Evolutionary conservation across 192 early-diverging fungal genomes (phyloP).

Genomic region (Thoreauomyces humboldtii): DNA sequence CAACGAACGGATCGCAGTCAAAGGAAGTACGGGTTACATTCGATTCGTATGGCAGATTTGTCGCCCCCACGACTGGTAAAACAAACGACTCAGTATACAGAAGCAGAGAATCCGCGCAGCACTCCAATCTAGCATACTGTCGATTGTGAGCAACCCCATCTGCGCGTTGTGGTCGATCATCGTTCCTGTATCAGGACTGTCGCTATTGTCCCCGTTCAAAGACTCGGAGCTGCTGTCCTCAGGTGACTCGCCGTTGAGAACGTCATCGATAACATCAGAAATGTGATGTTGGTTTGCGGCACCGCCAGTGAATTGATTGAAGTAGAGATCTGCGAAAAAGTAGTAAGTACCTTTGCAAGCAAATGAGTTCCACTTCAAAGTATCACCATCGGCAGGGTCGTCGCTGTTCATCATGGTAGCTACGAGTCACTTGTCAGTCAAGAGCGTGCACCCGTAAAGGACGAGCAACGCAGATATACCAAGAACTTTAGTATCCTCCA

Average conservation of each 20-base stretch:
- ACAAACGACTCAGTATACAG: background rate
- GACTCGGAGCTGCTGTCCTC: constrained; percentile 28
- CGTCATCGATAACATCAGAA: background rate
- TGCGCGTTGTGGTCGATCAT: constrained; percentile 25
- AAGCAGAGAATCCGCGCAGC: background rate
- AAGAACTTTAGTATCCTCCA: constrained; percentile 17
- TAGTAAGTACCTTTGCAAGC: no score
- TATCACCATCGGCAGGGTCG: constrained; percentile 45
- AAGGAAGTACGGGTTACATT: constrained; percentile 53
- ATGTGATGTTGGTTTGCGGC: no score
- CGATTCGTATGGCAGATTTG: constrained; percentile 36
- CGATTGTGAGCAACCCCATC: constrained; percentile 30
- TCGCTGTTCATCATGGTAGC: constrained; percentile 36
- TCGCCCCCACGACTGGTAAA: constrained; percentile 30
- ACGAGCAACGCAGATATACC: no score
- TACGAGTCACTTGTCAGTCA: background rate
- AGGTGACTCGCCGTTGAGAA: background rate
- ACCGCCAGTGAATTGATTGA: constrained; percentile 29
- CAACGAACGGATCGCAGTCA: constrained; percentile 82
- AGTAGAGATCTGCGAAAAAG: constrained; percentile 24
- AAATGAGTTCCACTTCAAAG: no score
- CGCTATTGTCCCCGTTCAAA: background rate
- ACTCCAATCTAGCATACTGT: constrained; percentile 16
- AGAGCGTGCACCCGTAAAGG: background rate
- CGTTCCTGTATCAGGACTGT: background rate